A percentile compares a stretch with the other conserved stretches of the same genome.
Conservation (phyloP, 1,284 basidiomycete species). For the Cryptococcus amylolentus region DNA sequence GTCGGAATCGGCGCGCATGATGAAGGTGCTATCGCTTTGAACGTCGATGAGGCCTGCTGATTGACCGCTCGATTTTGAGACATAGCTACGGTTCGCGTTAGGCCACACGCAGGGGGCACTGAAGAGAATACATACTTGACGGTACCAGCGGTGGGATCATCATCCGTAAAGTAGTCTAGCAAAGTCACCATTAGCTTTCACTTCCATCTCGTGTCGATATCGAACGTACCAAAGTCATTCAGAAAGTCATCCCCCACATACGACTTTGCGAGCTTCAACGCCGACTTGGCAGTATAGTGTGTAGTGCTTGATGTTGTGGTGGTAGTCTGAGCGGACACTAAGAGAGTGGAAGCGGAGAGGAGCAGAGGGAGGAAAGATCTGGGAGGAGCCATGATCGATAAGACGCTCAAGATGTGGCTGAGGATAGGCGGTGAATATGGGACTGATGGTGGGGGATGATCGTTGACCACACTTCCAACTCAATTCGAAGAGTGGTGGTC, state of each 20-base stretch:
- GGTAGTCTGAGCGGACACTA: no score
- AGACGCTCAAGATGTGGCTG: no score
- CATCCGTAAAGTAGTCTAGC: slow-evolving; percentile 37
- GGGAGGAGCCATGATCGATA: no score
- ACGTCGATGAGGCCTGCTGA: slow-evolving; percentile 22
- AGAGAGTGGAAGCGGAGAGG: no score
- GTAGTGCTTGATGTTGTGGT: not conserved
- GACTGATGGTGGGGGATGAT: no score
- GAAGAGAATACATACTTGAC: slow-evolving; percentile 28
- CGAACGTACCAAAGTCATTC: slow-evolving; percentile 35
- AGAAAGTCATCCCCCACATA: slow-evolving; percentile 37
- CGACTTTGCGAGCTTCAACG: slow-evolving; percentile 37
- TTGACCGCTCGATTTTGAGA: slow-evolving; percentile 28
- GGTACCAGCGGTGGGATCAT: slow-evolving; percentile 39
- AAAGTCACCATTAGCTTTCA: not conserved
- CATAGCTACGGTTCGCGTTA: slow-evolving; percentile 27
- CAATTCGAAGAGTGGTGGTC: no score
- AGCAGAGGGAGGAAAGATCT: no score
- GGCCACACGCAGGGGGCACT: slow-evolving; percentile 1
- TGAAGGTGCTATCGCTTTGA: slow-evolving; percentile 18
- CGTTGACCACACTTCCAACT: no score
- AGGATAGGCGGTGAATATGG: no score
- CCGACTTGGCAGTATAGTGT: slow-evolving; percentile 6
- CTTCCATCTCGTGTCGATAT: not conserved
- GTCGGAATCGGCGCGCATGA: slow-evolving; percentile 38